Base-by-base conservation (phyloP, 257 asterid genomes). In the Salvia splendens region DNA sequence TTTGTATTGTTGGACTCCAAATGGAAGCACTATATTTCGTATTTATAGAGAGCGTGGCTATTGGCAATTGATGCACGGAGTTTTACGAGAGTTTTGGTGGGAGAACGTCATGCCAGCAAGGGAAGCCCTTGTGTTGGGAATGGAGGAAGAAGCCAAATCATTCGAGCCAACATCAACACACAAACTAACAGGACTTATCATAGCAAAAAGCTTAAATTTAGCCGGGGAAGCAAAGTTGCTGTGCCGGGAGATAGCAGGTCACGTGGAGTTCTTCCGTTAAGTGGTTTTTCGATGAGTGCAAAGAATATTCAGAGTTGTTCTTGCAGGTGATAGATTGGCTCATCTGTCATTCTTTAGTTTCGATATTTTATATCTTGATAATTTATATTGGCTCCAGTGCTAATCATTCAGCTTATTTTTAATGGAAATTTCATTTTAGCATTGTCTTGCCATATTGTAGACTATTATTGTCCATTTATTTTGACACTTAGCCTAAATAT, bases 1-100 rank as follows among this genome's bases (percentile, higher is more conserved):
- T 85, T 70, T 90, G 68, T 90, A 90, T 65, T 93, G 99, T 64
- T 93, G 99, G 99, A 93, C 95, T 2, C 98, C 94, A 4, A 93
- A 86, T 3, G 96, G 95, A 3, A 88, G 99, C 68, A 79, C 97
- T 4, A 76, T 90, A 64, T 90, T 93, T 50, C 96, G 96, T 8
- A 88, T 90, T 5, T 46, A 68, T 15, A 84, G 99, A 64, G 97
- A 90, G 0, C 89, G 81, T 0, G 55, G 74, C 46, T 90, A 93
- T 68, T 93, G 97, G 97, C 82, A 82, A 38, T 58, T 90, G 51
- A 89, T 93, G 28, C 86, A 74, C 35, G 88, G 86, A 68, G 54
- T 90, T 51, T 76, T 91, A 69, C 75, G 85, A 1, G 96, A 94
- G 84, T 94, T 91, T 81, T 94, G 97, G 99, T 94, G 96, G 95